phyloP scores from a whole-genome alignment of 345 rosid genomes.

The Citrus reticulata region DNA sequence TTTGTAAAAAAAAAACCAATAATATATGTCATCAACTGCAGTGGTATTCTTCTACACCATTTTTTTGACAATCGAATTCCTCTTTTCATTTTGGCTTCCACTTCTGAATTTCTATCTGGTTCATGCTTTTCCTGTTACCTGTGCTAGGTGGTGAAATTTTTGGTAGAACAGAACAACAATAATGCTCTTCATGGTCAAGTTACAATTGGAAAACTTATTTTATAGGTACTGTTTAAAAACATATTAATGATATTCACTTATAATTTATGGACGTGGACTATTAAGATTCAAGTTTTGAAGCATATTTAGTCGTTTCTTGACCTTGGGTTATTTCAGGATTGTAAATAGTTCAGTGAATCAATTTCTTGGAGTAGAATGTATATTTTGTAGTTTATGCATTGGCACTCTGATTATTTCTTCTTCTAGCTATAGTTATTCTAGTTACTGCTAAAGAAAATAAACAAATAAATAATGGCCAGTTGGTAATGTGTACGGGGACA shows the following conservation, averaged over 20 bases:
- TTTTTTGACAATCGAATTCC: constrained; percentile 4
- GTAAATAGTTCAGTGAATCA: neutral
- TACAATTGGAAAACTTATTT: constrained; percentile 90
- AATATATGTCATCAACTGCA: constrained; percentile 85
- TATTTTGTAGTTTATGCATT: neutral
- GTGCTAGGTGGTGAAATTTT: constrained; percentile 86
- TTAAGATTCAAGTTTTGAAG: constrained; percentile 3
- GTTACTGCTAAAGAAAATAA: no score
- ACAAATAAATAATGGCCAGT: neutral
- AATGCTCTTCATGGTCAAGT: constrained; percentile 94
- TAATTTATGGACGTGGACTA: neutral
- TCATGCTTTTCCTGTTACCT: constrained; percentile 17
- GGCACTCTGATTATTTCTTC: neutral
- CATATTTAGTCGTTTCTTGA: constrained; percentile 19
- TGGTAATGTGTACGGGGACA: neutral
- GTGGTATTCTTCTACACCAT: constrained; percentile 54
- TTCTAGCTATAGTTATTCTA: neutral
- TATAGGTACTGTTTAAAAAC: constrained; percentile 60
- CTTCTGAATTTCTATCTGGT: constrained; percentile 7
- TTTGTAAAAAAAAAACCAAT: no score
- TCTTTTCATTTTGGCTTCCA: constrained; percentile 1
- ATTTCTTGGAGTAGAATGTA: neutral
- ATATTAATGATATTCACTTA: neutral
- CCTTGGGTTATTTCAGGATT: neutral
- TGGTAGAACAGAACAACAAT: constrained; percentile 68